phyloP scores from a whole-genome alignment of 73 alveolate genomes.

The Breviolum minutum region DNA sequence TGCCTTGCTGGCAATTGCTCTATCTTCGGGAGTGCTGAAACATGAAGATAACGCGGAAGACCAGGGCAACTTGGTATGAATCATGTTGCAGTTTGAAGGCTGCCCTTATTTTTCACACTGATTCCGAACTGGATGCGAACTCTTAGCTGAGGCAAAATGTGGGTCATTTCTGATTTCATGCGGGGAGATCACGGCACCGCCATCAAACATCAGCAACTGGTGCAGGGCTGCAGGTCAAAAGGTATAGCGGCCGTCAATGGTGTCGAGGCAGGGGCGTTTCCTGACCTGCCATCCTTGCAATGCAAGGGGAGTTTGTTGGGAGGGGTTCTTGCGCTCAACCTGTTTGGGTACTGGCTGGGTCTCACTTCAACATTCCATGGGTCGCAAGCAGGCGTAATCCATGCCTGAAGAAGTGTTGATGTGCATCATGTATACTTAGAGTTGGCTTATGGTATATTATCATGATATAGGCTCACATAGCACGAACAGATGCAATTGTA shows the following conservation, averaged over 20 bases:
- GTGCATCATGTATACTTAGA: no score
- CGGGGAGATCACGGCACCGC: constrained; percentile 85
- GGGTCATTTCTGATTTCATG: constrained; percentile 52
- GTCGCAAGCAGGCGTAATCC: no score
- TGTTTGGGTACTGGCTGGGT: no score
- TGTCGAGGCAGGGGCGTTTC: constrained; percentile 24
- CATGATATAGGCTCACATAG: no score
- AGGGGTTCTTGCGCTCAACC: no score
- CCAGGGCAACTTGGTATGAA: neutral
- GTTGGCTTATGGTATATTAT: no score
- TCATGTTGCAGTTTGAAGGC: neutral
- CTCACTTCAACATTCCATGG: no score
- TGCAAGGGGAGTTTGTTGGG: no score
- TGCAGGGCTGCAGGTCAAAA: constrained; percentile 20
- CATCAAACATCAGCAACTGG: neutral
- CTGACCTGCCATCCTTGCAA: no score
- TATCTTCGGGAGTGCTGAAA: neutral
- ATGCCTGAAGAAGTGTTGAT: no score
- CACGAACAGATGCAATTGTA: no score
- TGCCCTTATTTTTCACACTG: neutral
- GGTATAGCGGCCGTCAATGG: constrained; percentile 65
- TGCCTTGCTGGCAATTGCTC: constrained; percentile 46
- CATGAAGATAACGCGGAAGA: neutral
- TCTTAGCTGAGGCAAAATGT: neutral
- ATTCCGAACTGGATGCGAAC: neutral